Evolutionary conservation across 495 filamentous ascomycete species (phyloP), one percentile per base, ranked within the genome.

Genomic region (Astrothelium macrocarpum): DNA sequence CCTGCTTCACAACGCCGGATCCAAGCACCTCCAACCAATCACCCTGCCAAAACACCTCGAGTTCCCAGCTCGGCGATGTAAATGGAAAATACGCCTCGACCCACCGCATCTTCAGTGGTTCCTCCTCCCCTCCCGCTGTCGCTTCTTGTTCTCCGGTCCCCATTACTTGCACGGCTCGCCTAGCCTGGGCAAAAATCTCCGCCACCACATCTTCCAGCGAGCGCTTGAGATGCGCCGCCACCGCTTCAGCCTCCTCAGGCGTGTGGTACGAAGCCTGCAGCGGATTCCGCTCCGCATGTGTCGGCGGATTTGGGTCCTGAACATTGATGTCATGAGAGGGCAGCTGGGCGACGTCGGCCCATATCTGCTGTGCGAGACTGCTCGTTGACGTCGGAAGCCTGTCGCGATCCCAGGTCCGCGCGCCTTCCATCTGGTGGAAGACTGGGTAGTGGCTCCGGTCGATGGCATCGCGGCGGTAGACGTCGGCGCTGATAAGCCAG

Each of bases 371-470:
- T 20, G 63, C 63, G 16, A 73, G 60, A 1, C 39, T 43, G 64
- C 90, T 79, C 23, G 80, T 81, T 59, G 78, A 76, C 7, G 43
- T 9, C 2, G 49, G 12, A 7, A 83, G 78, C 64, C 78, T 79
- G 25, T 60, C 72, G 12, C 91, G 84, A 74, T 95, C 90, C 94
- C 94, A 98, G 64, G 91, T 85, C 66, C 86, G 80, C 9, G 93
- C 92, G 16, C 91, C 95, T 72, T 98, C 94, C 91, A 97, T 97
- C 77, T 98, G 94, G 76, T 98, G 95, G 75, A 98, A 98, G 63
- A 96, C 82, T 2, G 94, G 94, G 79, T 96, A 97, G 74, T 98
- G 94, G 68, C 84, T 90, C 60, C 90, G 85, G 73, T 98, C 94
- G 70, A 98, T 87, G 31, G 92, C 91, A 81, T 98, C 94, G 63